Evolutionary conservation across 2,329 filamentous ascomycete species (phyloP).

Genomic region (Blumeria graminis): DNA sequence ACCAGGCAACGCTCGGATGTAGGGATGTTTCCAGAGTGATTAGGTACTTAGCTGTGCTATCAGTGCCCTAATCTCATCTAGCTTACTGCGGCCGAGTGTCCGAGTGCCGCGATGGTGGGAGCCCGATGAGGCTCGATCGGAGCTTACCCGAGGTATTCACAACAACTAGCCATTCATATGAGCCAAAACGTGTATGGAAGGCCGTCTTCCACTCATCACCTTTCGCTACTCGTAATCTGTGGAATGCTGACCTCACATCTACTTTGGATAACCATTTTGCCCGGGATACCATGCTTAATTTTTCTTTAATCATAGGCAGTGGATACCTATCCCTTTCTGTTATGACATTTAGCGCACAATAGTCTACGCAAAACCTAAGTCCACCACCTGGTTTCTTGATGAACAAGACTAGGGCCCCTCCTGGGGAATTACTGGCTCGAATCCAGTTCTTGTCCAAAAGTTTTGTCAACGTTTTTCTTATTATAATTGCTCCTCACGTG

Average conservation of each 20-base stretch:
- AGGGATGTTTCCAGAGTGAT: too few relatives aligned
- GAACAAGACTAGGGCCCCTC: conserved; percentile 1
- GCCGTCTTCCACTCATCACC: background rate
- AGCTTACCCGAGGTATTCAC: too few relatives aligned
- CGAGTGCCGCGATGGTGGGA: too few relatives aligned
- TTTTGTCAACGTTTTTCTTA: background rate
- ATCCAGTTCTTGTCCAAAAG: background rate
- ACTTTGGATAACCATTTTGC: background rate
- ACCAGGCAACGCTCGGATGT: too few relatives aligned
- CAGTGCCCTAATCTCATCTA: too few relatives aligned
- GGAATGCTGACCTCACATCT: background rate
- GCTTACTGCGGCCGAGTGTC: too few relatives aligned
- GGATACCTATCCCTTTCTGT: conserved; percentile 3
- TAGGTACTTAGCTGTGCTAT: too few relatives aligned
- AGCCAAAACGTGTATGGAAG: background rate
- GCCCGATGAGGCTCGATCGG: too few relatives aligned
- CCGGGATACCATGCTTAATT: background rate
- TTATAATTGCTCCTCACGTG: background rate
- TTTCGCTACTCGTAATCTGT: conserved; percentile 1
- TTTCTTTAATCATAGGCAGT: background rate
- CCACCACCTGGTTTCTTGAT: background rate
- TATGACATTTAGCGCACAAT: conserved; percentile 2
- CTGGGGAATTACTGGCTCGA: background rate
- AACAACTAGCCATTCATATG: background rate
- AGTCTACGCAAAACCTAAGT: conserved; percentile 2